Conservation (phyloP, 2,329 filamentous ascomycete genomes). For the Pseudogymnoascus pannorum region DNA sequence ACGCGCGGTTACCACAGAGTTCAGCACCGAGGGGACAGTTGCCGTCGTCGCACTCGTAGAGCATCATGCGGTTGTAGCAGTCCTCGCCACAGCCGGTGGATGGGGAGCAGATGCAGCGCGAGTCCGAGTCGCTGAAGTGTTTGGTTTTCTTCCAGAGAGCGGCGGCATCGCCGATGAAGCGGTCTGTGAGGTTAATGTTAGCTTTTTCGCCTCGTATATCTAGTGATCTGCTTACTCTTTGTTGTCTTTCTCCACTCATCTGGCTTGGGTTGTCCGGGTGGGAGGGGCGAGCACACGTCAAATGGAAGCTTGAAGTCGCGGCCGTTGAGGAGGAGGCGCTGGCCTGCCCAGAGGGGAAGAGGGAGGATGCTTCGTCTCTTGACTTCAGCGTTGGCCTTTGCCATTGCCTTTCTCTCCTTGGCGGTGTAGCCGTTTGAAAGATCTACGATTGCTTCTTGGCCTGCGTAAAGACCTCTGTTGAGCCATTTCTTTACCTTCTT, state of each 20-base stretch:
- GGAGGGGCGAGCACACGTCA: slow-evolving; percentile 81
- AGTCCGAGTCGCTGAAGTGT: slow-evolving; percentile 65
- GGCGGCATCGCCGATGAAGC: slow-evolving; percentile 79
- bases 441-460: slow-evolving; percentile 48
- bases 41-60: slow-evolving; percentile 87
- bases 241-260: slow-evolving; percentile 89
- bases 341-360: slow-evolving; percentile 69
- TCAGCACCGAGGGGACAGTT: slow-evolving; percentile 78
- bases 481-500: slow-evolving; percentile 63
- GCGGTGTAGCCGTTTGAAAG: slow-evolving; percentile 12
- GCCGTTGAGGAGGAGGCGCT: slow-evolving; percentile 43
- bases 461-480: slow-evolving; percentile 76
- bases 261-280: slow-evolving; percentile 80
- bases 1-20: slow-evolving; percentile 77
- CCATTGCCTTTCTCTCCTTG: slow-evolving; percentile 44
- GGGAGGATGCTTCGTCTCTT: slow-evolving; percentile 56
- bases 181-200: slow-evolving; percentile 49
- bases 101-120: slow-evolving; percentile 68
- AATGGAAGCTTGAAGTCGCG: slow-evolving; percentile 85
- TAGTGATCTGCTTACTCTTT: slow-evolving; percentile 84
- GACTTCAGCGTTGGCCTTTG: slow-evolving; percentile 31
- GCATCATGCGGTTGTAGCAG: slow-evolving; percentile 93
- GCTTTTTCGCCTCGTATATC: too few relatives aligned
- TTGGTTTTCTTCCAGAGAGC: slow-evolving; percentile 75
- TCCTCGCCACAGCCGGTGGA: slow-evolving; percentile 80